These are phyloP conservation scores for Ophiostoma pallidulum DNA, from an alignment of 2,329 filamentous ascomycete species.

Conservation along the genomic window DNA sequence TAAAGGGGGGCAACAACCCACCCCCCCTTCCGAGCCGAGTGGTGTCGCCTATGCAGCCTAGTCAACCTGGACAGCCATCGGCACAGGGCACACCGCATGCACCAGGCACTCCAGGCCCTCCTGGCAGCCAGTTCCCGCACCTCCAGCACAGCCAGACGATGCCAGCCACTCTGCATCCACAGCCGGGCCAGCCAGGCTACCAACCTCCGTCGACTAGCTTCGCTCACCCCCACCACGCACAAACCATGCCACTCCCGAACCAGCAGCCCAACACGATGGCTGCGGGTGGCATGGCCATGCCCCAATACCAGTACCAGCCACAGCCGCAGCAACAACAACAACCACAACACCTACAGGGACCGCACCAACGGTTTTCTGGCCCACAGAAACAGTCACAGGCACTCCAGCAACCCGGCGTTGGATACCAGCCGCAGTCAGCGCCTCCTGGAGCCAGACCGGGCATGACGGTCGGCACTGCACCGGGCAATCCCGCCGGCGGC, in stretches of 20 bases:
- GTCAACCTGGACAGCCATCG: neutral
- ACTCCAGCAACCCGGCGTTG: neutral
- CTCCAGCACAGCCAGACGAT: constrained; percentile 5
- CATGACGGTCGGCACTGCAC: neutral
- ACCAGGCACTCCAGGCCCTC: neutral
- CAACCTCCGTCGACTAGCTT: neutral
- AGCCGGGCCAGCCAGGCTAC: neutral
- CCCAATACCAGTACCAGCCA: neutral
- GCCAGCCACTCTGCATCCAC: neutral
- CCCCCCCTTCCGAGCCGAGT: constrained; percentile 7
- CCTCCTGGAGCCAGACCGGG: neutral
- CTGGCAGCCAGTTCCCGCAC: neutral
- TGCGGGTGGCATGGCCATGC: neutral
- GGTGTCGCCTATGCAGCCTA: neutral
- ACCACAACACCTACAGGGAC: neutral
- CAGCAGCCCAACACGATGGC: neutral
- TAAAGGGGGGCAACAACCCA: neutral
- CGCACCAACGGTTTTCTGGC: neutral
- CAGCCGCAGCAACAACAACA: neutral
- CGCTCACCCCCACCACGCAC: constrained; percentile 4
- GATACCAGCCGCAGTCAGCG: neutral
- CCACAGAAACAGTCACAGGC: neutral
- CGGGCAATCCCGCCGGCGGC: neutral
- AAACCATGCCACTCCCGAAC: neutral
- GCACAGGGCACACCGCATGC: neutral